Base-by-base conservation (phyloP, 164 flowering plant species). In the Buxus sempervirens region DNA sequence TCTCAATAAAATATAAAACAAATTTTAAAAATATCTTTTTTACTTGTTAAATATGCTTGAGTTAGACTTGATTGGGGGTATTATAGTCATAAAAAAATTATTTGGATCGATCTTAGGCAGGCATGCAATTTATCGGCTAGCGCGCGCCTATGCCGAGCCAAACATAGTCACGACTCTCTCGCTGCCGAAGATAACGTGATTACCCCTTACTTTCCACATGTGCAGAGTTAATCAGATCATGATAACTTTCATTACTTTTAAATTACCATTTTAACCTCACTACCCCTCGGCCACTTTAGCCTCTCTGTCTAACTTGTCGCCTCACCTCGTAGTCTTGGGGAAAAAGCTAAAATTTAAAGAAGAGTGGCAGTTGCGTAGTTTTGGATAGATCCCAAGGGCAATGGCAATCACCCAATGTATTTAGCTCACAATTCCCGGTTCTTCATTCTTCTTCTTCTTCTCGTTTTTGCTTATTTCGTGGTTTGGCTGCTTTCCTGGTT, bases 391-490 rank as follows among this genome's bases (percentile, higher is more conserved):
- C 5, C 23, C 24, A 18, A 15, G 70, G 70, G 45, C 68, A 61
- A 41, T 56, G 55, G 1, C 8, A 16, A 24, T 19, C 26, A 0
- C 16, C 42, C 20, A 1, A 57, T 19, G 65, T 68, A 66, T 75
- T 78, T 69, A 78, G 76, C 72, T 70, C 76, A 60, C 74, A 70
- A 23, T 55, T 58, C 67, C 64, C 75, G n/a, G n/a, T n/a, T n/a
- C n/a, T n/a, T n/a, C n/a, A n/a, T n/a, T n/a, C n/a, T n/a, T n/a
- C n/a, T n/a, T n/a, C 63, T 32, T 28, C 41, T 49, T 27, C 54
- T 54, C 60, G n/a, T 58, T 16, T 38, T 57, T 66, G 24, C 38
- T 57, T 18, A 49, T 3, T 57, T 23, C 69, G 36, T 41, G 62
- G 69, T 25, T 41, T 66, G 9, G 38, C n/a, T 5, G 10, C 20